phyloP scores from a whole-genome alignment of 2,329 filamentous ascomycete genomes.

The Beauveria sp. region DNA sequence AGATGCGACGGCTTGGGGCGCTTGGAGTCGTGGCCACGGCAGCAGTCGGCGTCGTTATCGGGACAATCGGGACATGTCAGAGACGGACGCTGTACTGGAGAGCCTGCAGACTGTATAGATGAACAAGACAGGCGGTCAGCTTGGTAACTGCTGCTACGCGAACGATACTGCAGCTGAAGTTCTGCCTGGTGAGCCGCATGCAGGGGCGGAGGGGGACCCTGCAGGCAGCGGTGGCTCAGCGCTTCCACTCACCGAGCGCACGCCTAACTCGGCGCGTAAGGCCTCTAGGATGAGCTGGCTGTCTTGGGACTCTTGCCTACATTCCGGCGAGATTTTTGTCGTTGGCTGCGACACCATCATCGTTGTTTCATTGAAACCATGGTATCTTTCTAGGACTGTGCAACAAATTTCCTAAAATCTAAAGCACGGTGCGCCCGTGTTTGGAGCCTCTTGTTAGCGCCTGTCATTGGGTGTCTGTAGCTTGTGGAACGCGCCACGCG shows the following conservation, averaged over 20 bases:
- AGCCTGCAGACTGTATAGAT: not conserved
- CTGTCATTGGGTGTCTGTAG: not conserved
- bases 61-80: not conserved
- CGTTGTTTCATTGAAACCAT: not conserved
- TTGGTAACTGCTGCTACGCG: too few relatives aligned
- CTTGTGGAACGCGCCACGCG: constrained; percentile 3
- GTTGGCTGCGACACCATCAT: constrained; percentile 1
- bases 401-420: not conserved
- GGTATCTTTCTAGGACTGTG: not conserved
- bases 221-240: not conserved
- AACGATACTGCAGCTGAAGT: constrained; percentile 3
- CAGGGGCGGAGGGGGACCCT: not conserved
- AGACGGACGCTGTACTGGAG: not conserved
- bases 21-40: not conserved
- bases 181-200: constrained; percentile 2
- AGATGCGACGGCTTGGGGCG: not conserved
- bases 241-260: constrained; percentile 29
- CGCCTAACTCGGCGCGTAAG: constrained; percentile 31
- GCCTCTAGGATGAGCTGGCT: constrained; percentile 34
- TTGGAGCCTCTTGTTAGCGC: not conserved
- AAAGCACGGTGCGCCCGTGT: not conserved
- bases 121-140: not conserved
- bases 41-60: not conserved
- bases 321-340: not conserved
- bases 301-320: constrained; percentile 30